phyloP scores from a whole-genome alignment of 768 basidiomycete genomes.

The Panus rudis region DNA sequence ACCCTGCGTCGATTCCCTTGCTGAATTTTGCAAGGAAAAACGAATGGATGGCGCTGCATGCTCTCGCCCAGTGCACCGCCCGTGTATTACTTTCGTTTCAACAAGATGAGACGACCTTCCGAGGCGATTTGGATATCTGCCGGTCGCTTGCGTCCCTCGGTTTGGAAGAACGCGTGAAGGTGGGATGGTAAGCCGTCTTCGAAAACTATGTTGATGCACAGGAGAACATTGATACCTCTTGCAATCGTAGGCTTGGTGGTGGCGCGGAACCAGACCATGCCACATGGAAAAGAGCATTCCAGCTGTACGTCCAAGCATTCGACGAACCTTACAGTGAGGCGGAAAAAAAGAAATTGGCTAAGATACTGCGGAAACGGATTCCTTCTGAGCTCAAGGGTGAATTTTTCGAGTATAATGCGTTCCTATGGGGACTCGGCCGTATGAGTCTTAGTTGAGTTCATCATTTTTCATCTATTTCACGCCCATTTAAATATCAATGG shows the following conservation, averaged over 20 bases:
- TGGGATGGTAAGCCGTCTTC: constrained; percentile 33
- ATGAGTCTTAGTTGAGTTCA: constrained; percentile 72
- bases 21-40: constrained; percentile 51
- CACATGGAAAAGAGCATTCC: constrained; percentile 62
- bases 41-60: constrained; percentile 73
- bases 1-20: constrained; percentile 59
- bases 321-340: constrained; percentile 41
- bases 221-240: too few relatives aligned
- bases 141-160: constrained; percentile 64
- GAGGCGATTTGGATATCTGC: constrained; percentile 49
- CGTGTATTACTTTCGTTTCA: constrained; percentile 51
- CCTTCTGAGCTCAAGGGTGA: constrained; percentile 44
- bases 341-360: constrained; percentile 53
- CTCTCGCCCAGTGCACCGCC: constrained; percentile 60
- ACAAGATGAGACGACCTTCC: constrained; percentile 34
- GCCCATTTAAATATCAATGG: background rate
- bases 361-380: constrained; percentile 43
- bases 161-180: constrained; percentile 57
- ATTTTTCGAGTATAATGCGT: constrained; percentile 72
- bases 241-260: too few relatives aligned
- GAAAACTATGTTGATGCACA: too few relatives aligned
- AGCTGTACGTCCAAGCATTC: constrained; percentile 55
- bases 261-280: constrained; percentile 51
- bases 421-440: constrained; percentile 63
- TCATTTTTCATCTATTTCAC: background rate